Evolutionary conservation across 176 grass and related monocot species (phyloP), one percentile per base, ranked within the genome.

Genomic region (Bothriochloa decipiens): DNA sequence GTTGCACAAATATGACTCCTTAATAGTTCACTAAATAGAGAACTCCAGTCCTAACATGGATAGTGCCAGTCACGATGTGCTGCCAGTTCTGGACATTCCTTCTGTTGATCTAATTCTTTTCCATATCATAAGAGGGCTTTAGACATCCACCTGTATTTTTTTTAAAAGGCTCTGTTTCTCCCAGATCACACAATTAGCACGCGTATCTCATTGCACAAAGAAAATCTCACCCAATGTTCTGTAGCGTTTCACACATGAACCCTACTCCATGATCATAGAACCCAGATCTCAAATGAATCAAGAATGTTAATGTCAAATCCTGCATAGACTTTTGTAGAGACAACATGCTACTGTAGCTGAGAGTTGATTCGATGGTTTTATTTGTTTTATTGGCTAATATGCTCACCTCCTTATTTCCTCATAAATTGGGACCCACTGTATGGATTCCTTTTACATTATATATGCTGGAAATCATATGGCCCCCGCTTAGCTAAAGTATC

Each of bases 1-100:
- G 36, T 73, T 78, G 68, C 3, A 43, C 81, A 64, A 71, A 66
- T 37, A 77, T 68, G 58, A 86, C 82, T 78, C 20, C 72, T 90
- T 23, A 58, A 50, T 49, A 67, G 13, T 83, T 82, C 65, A 65
- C 53, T 53, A 72, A 33, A 52, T 63, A 33, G 66, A 74, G 29
- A 84, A 86, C 43, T 78, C 58, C 70, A 57, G 22, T 78, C 83
- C 58, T 25, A 47, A 28, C n/a, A 26, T 25, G 58, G 42, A 6
- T 12, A 26, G 71, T 37, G 4, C 22, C 26, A 46, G 12, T 76
- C 37, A 72, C 12, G 52, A 77, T 82, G 57, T 65, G 2, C 26
- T 77, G 43, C 43, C 17, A 33, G 6, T 45, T 76, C 45, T 68
- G 47, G 49, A 75, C 39, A 36, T 75, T 81, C 67, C 62, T 26